These are phyloP conservation scores for Nemania sp. DNA, from an alignment of 2,329 filamentous ascomycete genomes.

Conservation along the genomic window DNA sequence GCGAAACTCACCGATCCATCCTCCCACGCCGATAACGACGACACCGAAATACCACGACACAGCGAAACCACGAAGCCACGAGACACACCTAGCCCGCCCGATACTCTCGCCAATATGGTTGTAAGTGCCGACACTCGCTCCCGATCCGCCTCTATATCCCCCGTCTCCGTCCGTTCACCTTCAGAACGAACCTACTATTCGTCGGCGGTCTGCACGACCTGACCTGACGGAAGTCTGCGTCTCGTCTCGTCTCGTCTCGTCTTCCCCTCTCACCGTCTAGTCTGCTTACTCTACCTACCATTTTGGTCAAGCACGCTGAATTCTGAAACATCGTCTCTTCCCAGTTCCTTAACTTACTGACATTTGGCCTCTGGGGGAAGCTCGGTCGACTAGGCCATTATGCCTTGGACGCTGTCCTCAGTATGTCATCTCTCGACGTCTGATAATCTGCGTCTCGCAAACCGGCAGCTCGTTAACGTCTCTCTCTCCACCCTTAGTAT, in stretches of 20 bases:
- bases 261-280: no score
- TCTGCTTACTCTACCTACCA: no score
- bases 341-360: constrained; percentile 68
- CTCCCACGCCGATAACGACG: background rate
- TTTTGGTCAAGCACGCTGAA: constrained; percentile 30
- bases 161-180: background rate
- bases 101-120: constrained; percentile 27
- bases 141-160: background rate
- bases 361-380: constrained; percentile 73
- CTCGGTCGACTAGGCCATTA: constrained; percentile 92
- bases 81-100: background rate
- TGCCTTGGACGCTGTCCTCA: constrained; percentile 91
- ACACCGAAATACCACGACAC: no score
- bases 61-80: background rate
- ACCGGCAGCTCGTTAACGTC: constrained; percentile 9
- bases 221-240: background rate
- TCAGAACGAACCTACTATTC: no score
- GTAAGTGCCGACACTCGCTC: no score
- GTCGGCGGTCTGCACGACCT: no score
- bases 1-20: background rate
- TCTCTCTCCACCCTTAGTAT: constrained; percentile 63
- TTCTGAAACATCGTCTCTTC: constrained; percentile 47
- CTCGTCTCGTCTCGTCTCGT: no score
- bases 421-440: constrained; percentile 55
- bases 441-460: background rate